Percentiles rank a stretch among this genome's conserved stretches.
Conservation (phyloP, 495 filamentous ascomycete genomes). For the Talaromyces wortmannii region DNA sequence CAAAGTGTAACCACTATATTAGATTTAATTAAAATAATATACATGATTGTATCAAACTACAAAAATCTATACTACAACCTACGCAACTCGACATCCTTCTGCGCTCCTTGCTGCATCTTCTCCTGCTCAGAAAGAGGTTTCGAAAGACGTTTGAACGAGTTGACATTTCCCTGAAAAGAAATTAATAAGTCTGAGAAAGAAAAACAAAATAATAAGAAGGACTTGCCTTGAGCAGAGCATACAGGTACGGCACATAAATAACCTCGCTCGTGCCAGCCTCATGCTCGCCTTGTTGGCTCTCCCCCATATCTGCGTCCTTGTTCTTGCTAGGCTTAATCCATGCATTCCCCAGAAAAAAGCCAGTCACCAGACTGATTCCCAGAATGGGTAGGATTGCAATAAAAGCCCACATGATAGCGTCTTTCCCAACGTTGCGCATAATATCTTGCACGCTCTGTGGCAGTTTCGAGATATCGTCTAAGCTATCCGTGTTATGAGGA, state of each 20-base stretch:
- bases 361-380: conserved; percentile 35
- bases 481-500: conserved; percentile 10
- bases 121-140: not conserved
- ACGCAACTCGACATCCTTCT: not conserved
- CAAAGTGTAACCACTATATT: too few relatives aligned
- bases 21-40: too few relatives aligned
- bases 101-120: not conserved
- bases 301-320: conserved; percentile 12
- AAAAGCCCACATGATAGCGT: conserved; percentile 50
- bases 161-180: not conserved
- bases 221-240: conserved; percentile 14
- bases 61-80: not conserved
- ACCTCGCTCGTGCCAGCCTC: conserved; percentile 17
- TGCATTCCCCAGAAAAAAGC: conserved; percentile 45
- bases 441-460: conserved; percentile 12
- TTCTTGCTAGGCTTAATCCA: conserved; percentile 38
- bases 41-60: not conserved
- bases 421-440: conserved; percentile 23
- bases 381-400: conserved; percentile 48
- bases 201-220: not conserved
- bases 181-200: not conserved
- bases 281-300: conserved; percentile 4
- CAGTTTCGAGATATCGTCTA: conserved; percentile 13
- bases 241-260: conserved; percentile 17
- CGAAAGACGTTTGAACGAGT: not conserved